phyloP scores from a whole-genome alignment of 1,284 basidiomycete genomes.

The Cutaneotrichosporon mucoides region DNA sequence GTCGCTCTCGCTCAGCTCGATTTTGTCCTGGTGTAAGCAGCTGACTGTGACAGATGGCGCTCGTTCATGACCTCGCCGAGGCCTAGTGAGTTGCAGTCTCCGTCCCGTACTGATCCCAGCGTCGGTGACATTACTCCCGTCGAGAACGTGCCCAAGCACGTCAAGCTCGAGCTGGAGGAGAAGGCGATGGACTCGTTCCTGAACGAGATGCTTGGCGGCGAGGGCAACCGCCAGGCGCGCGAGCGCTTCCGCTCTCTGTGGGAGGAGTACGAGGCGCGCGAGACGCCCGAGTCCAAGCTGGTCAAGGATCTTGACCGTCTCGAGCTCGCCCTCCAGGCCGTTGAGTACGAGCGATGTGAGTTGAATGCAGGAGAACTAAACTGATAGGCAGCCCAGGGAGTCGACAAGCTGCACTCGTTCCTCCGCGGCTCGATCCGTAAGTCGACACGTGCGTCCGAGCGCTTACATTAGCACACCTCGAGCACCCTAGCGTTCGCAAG shows the following conservation, averaged over 20 bases:
- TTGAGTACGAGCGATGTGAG: conserved; percentile 55
- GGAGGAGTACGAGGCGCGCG: conserved; percentile 87
- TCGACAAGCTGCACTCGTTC: conserved; percentile 43
- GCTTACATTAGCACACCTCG: conserved; percentile 50
- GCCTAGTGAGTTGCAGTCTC: conserved; percentile 57
- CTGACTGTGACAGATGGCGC: conserved; percentile 56
- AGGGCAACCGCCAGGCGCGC: conserved; percentile 59
- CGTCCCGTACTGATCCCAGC: conserved; percentile 19
- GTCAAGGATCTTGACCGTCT: conserved; percentile 94
- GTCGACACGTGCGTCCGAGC: conserved; percentile 5
- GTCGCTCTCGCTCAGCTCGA: background rate
- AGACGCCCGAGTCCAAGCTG: conserved; percentile 76
- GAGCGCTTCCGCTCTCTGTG: conserved; percentile 73
- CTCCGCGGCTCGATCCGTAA: conserved; percentile 45
- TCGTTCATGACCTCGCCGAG: conserved; percentile 95
- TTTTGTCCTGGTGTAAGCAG: background rate
- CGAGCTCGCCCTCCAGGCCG: conserved; percentile 73
- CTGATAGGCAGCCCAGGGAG: conserved; percentile 40
- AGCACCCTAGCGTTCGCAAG: conserved; percentile 67
- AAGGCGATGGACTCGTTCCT: conserved; percentile 89
- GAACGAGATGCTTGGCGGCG: conserved; percentile 80
- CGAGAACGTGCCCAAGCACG: conserved; percentile 74
- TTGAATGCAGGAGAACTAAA: background rate
- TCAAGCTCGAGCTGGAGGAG: conserved; percentile 65
- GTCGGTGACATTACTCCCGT: conserved; percentile 92